Evolutionary conservation across 306 rosid species (phyloP).

Genomic region (Gillenia trifoliata): DNA sequence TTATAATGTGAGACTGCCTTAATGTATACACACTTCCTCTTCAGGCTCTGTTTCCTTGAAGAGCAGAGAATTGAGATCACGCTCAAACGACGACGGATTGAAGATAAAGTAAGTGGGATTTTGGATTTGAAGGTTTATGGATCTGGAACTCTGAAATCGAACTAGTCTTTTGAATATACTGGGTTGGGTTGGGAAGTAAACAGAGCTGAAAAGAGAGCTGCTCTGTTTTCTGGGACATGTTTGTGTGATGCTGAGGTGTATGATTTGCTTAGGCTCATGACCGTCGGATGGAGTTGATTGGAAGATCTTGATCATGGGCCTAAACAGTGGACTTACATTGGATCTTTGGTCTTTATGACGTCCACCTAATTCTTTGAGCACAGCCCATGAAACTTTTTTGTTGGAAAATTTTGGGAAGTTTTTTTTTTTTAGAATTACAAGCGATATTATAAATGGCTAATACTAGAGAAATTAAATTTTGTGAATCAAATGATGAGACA

Average conservation of each 20-base stretch:
- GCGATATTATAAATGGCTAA: no score
- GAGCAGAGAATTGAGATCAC: not conserved
- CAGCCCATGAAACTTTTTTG: not conserved
- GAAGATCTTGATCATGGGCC: not conserved
- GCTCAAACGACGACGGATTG: not conserved
- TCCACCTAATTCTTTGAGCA: not conserved
- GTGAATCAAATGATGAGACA: no score
- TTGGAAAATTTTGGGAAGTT: no score
- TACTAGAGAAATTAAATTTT: no score
- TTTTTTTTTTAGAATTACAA: no score
- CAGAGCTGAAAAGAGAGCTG: not conserved
- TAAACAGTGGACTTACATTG: not conserved
- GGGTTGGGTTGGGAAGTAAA: not conserved
- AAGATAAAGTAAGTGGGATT: not conserved
- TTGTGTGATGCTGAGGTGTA: not conserved
- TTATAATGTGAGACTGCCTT: no score
- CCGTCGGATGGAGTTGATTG: not conserved
- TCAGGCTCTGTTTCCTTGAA: not conserved
- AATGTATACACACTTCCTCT: no score
- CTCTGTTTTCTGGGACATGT: not conserved
- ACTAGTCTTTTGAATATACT: not conserved
- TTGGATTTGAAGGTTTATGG: not conserved
- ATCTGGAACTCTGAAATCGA: not conserved
- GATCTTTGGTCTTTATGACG: not conserved
- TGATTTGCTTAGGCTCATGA: not conserved